phyloP scores from a whole-genome alignment of 179 eudicot species.

The Monotropa hypopitys region DNA sequence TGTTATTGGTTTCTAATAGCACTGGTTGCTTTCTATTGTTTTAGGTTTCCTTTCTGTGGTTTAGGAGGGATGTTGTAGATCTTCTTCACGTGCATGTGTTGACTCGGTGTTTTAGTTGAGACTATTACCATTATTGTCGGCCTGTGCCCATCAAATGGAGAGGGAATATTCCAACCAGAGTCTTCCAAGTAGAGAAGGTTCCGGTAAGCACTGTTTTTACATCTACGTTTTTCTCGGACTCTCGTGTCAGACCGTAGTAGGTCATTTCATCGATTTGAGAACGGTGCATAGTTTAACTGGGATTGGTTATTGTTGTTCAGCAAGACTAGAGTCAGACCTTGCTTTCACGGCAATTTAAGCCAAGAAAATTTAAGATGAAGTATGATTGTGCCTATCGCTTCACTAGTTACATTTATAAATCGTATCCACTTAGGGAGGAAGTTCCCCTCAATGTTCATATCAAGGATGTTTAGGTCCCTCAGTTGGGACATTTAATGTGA shows the following conservation, averaged over 20 bases:
- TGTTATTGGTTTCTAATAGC: not conserved
- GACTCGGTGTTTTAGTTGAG: not conserved
- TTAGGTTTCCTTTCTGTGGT: not conserved
- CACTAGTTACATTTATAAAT: not conserved
- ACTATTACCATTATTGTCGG: conserved; percentile 7
- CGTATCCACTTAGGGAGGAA: not conserved
- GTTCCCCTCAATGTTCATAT: not conserved
- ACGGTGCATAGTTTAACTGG: not conserved
- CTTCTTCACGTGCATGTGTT: not conserved
- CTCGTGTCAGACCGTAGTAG: not conserved
- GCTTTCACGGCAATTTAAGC: not conserved
- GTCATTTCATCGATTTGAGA: not conserved
- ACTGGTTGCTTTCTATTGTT: not conserved
- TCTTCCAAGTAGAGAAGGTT: conserved; percentile 23
- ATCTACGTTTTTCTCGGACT: not conserved
- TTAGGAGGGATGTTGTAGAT: conserved; percentile 4
- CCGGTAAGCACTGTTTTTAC: conserved; percentile 13
- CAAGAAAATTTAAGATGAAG: not conserved
- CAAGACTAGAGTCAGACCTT: not conserved
- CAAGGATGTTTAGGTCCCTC: not conserved
- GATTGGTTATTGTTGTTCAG: not conserved
- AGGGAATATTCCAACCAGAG: conserved; percentile 19
- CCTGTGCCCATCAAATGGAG: conserved; percentile 22
- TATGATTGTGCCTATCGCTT: not conserved
- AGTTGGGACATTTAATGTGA: not conserved